Conservation (phyloP, 164 flowering plant species). For the Santalum album region DNA sequence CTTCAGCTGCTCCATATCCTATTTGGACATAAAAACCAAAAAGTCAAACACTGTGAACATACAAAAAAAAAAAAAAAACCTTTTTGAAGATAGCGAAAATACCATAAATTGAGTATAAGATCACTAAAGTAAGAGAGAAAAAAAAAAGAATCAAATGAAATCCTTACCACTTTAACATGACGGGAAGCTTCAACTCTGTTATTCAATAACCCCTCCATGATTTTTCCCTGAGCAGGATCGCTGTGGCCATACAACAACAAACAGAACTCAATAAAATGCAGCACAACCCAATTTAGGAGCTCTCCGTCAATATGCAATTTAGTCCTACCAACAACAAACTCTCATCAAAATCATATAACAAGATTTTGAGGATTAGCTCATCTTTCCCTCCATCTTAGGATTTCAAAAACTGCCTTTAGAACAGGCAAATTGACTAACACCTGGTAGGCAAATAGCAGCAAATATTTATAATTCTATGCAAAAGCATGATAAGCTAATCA, state of each 20-base stretch:
- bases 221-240: conserved; percentile 23
- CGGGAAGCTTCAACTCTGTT: conserved; percentile 16
- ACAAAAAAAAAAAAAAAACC: no score
- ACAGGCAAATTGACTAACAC: no score
- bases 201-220: conserved; percentile 16
- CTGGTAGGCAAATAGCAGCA: no score
- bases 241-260: conserved; percentile 21
- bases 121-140: neutral
- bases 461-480: no score
- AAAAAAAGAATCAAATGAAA: conserved; percentile 2
- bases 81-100: no score
- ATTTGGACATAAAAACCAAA: conserved; percentile 2
- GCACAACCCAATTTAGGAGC: neutral
- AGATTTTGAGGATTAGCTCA: no score
- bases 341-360: no score
- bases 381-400: no score
- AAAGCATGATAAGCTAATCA: no score
- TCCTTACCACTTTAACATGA: conserved; percentile 22
- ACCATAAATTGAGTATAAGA: neutral
- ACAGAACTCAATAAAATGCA: neutral
- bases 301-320: no score
- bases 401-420: no score
- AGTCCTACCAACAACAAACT: no score
- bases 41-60: neutral
- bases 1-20: conserved; percentile 15